These are phyloP conservation scores for Capsicum rhomboideum DNA, from an alignment of 257 asterid species.

Conservation along the genomic window DNA sequence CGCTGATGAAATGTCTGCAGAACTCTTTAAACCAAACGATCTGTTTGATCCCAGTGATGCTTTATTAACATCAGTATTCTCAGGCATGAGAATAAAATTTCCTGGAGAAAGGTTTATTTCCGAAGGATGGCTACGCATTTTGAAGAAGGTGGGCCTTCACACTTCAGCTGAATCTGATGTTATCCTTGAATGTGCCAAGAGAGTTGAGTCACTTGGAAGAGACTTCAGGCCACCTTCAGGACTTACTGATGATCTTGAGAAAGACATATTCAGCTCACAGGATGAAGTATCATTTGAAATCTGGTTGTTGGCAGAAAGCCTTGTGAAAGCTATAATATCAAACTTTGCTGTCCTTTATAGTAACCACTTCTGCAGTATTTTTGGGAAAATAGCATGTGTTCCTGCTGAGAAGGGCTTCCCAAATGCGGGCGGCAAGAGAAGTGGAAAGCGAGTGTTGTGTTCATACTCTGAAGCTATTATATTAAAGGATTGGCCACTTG, in stretches of 20 bases:
- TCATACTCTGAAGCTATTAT: slow-evolving; percentile 75
- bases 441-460: slow-evolving; percentile 78
- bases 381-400: slow-evolving; percentile 77
- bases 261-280: slow-evolving; percentile 41
- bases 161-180: slow-evolving; percentile 76
- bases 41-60: slow-evolving; percentile 83
- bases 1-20: slow-evolving; percentile 60
- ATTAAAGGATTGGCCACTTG: slow-evolving; percentile 91
- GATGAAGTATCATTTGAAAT: slow-evolving; percentile 73
- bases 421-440: slow-evolving; percentile 51
- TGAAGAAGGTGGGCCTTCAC: slow-evolving; percentile 78
- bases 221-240: slow-evolving; percentile 51
- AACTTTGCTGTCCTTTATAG: slow-evolving; percentile 87
- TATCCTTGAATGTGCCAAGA: slow-evolving; percentile 83
- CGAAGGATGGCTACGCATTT: slow-evolving; percentile 80
- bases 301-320: slow-evolving; percentile 84
- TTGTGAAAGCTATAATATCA: slow-evolving; percentile 64
- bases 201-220: slow-evolving; percentile 87
- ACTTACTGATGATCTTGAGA: slow-evolving; percentile 46
- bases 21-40: slow-evolving; percentile 59
- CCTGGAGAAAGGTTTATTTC: slow-evolving; percentile 92
- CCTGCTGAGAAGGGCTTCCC: slow-evolving; percentile 96
- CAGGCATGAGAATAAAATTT: slow-evolving; percentile 67
- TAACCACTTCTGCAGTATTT: slow-evolving; percentile 76
- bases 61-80: slow-evolving; percentile 65